Conservation (phyloP, 768 basidiomycete genomes). For the Kwoniella sp. region DNA sequence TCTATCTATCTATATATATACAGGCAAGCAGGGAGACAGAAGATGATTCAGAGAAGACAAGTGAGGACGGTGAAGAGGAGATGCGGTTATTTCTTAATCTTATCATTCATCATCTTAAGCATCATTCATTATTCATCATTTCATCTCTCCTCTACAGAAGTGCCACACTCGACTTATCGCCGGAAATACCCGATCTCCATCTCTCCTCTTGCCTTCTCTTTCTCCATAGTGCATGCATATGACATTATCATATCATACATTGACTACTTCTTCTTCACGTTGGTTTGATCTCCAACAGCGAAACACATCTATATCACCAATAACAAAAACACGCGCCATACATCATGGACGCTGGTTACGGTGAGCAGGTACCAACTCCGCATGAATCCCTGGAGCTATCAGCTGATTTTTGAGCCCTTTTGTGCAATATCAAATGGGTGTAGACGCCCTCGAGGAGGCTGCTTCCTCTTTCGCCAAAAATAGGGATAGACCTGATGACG, state of each 20-base stretch:
- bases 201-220: background rate
- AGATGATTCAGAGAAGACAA: no score
- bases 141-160: no score
- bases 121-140: no score
- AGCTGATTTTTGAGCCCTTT: background rate
- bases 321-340: slow-evolving; percentile 11
- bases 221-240: no score
- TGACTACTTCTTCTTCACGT: no score
- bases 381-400: background rate
- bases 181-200: slow-evolving; percentile 13
- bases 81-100: no score
- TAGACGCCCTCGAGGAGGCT: slow-evolving; percentile 53
- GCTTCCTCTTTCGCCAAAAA: slow-evolving; percentile 47
- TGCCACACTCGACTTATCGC: slow-evolving; percentile 13
- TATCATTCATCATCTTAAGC: background rate
- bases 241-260: no score
- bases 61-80: no score
- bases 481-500: slow-evolving; percentile 28
- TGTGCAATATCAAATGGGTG: background rate
- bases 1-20: no score
- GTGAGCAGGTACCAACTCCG: slow-evolving; percentile 32
- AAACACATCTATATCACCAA: no score
- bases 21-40: no score
- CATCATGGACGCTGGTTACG: slow-evolving; percentile 49
- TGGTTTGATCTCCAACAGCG: no score